Evolutionary conservation across 2,329 filamentous ascomycete species (phyloP).

Genomic region (Pseudonectria foliicola): DNA sequence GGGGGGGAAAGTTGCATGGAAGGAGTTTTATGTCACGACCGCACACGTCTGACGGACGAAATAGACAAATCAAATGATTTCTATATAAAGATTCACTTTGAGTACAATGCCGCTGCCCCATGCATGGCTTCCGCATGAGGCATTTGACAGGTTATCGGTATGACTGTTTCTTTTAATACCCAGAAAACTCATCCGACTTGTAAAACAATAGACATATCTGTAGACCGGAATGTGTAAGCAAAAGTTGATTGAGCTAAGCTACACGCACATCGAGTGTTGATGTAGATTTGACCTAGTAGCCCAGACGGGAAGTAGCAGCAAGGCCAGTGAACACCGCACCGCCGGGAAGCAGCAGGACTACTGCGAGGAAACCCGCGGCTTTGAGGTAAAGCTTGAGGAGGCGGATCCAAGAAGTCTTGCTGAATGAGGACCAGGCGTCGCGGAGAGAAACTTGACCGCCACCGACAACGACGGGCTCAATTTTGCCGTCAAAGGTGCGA

Average conservation of each 20-base stretch:
- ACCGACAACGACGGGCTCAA: slow-evolving; percentile 66
- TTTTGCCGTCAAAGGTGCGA: slow-evolving; percentile 71
- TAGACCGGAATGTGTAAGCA: no score
- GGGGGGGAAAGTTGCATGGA: slow-evolving; percentile 15
- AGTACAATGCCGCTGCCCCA: neutral
- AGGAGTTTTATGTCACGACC: slow-evolving; percentile 21
- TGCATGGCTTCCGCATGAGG: no score
- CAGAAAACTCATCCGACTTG: no score
- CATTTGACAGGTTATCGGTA: no score
- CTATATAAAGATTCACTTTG: slow-evolving; percentile 8
- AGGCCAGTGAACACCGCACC: slow-evolving; percentile 40
- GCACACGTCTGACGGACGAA: slow-evolving; percentile 20
- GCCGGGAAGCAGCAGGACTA: slow-evolving; percentile 37
- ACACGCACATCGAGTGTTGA: no score
- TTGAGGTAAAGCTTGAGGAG: slow-evolving; percentile 71
- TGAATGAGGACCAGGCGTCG: slow-evolving; percentile 76
- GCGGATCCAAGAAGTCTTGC: slow-evolving; percentile 62
- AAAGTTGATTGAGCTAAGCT: no score
- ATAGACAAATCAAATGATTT: slow-evolving; percentile 25
- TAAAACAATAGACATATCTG: no score
- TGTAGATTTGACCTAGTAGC: slow-evolving; percentile 19
- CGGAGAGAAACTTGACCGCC: slow-evolving; percentile 65
- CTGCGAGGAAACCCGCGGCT: slow-evolving; percentile 51
- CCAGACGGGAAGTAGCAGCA: slow-evolving; percentile 32
- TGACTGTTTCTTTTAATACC: no score